Percentiles rank a stretch among this genome's conserved stretches.
Conservation (phyloP, 2,329 filamentous ascomycete genomes). For the Bipolaris sorokiniana region DNA sequence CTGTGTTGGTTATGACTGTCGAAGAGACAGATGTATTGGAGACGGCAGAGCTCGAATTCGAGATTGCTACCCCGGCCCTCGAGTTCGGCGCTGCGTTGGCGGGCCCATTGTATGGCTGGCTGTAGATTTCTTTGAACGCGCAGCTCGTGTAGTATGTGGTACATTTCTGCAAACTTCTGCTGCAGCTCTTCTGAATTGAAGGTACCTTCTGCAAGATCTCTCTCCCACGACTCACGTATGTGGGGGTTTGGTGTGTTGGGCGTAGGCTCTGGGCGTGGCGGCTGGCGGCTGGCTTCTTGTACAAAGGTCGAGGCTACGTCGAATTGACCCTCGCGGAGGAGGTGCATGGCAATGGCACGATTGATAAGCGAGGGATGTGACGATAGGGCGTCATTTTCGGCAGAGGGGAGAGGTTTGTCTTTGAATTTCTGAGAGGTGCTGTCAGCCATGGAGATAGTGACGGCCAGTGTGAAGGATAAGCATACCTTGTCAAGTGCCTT, state of each 20-base stretch:
- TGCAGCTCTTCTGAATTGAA: slow-evolving; percentile 73
- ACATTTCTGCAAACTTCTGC: slow-evolving; percentile 85
- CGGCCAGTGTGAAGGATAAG: not conserved
- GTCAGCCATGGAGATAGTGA: slow-evolving; percentile 15
- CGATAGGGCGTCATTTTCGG: slow-evolving; percentile 80
- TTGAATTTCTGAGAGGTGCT: slow-evolving; percentile 58
- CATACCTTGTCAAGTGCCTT: slow-evolving; percentile 82
- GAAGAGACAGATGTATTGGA: slow-evolving; percentile 91
- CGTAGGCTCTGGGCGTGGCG: slow-evolving; percentile 49
- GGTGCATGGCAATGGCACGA: slow-evolving; percentile 93
- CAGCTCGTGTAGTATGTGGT: slow-evolving; percentile 81
- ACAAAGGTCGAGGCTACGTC: slow-evolving; percentile 85
- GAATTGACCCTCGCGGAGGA: slow-evolving; percentile 93
- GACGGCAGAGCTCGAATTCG: slow-evolving; percentile 89
- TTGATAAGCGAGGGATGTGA: slow-evolving; percentile 81
- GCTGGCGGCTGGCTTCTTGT: slow-evolving; percentile 66
- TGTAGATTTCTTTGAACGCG: slow-evolving; percentile 72
- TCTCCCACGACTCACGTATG: slow-evolving; percentile 45
- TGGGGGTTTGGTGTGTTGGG: slow-evolving; percentile 45
- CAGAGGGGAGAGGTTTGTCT: slow-evolving; percentile 72
- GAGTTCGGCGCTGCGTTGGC: slow-evolving; percentile 70
- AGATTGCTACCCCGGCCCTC: slow-evolving; percentile 87
- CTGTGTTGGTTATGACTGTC: slow-evolving; percentile 49
- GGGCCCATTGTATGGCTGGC: slow-evolving; percentile 88
- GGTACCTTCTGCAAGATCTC: slow-evolving; percentile 60